Percentiles rank a stretch among this genome's conserved stretches.
phyloP scores from a whole-genome alignment of 1,139 yeast species.

The Protomyces inundatus region DNA sequence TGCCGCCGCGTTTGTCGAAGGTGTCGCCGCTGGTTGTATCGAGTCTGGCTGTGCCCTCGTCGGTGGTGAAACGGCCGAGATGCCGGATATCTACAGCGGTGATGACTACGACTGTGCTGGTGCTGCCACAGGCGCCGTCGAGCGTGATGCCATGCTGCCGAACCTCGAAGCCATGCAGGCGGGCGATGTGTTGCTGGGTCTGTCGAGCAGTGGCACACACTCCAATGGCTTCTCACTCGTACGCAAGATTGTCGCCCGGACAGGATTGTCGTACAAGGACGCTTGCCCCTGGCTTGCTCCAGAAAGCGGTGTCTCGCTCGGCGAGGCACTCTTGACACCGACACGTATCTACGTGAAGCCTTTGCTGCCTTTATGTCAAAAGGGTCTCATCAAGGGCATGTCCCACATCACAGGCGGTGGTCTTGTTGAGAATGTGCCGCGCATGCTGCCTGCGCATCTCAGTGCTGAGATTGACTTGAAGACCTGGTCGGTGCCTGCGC shows the following conservation, averaged over 20 bases:
- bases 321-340: conserved; percentile 80
- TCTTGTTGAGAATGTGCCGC: conserved; percentile 88
- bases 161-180: conserved; percentile 56
- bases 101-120: conserved; percentile 98
- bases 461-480: conserved; percentile 76
- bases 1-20: conserved; percentile 84
- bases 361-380: conserved; percentile 64
- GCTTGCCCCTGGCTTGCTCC: conserved; percentile 67
- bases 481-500: conserved; percentile 77
- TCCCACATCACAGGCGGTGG: conserved; percentile 99
- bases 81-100: conserved; percentile 97
- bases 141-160: conserved; percentile 69
- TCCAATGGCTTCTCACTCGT: conserved; percentile 95
- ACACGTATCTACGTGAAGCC: conserved; percentile 94
- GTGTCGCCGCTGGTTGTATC: conserved; percentile 95
- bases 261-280: conserved; percentile 62
- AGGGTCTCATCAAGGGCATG: conserved; percentile 70
- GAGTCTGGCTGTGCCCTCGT: conserved; percentile 95
- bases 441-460: conserved; percentile 77
- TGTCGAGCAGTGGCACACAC: conserved; percentile 88
- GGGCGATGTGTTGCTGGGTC: conserved; percentile 81
- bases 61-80: conserved; percentile 98
- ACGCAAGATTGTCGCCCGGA: conserved; percentile 83
- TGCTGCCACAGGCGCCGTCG: conserved; percentile 98
- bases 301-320: conserved; percentile 62